phyloP scores from a whole-genome alignment of 805 yeast species.

The Starmera quercuum region DNA sequence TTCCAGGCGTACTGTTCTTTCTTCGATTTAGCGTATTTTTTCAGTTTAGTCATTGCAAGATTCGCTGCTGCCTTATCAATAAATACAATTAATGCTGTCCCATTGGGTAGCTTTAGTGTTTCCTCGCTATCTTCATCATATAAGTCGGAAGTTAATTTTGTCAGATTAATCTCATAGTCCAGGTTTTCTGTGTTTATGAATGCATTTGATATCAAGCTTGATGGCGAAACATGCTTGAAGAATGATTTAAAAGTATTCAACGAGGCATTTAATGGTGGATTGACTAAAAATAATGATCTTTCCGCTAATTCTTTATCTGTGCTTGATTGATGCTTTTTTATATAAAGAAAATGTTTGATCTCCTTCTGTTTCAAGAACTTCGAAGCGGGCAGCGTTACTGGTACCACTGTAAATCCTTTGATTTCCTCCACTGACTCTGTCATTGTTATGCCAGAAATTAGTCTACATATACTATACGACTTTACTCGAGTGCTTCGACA shows the following conservation, averaged over 20 bases:
- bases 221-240: slow-evolving; percentile 53
- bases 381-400: slow-evolving; percentile 33
- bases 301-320: slow-evolving; percentile 35
- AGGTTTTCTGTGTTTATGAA: slow-evolving; percentile 35
- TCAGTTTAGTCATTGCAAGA: slow-evolving; percentile 57
- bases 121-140: slow-evolving; percentile 25
- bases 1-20: slow-evolving; percentile 23
- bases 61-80: slow-evolving; percentile 63
- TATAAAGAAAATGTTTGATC: slow-evolving; percentile 48
- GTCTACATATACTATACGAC: too few relatives aligned
- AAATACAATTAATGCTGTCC: slow-evolving; percentile 66
- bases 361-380: slow-evolving; percentile 11
- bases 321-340: slow-evolving; percentile 54
- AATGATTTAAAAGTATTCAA: slow-evolving; percentile 45
- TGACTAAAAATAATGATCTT: slow-evolving; percentile 65
- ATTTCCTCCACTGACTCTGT: slow-evolving; percentile 33
- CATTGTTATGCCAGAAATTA: too few relatives aligned
- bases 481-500: too few relatives aligned
- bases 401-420: slow-evolving; percentile 50
- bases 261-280: slow-evolving; percentile 61
- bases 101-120: slow-evolving; percentile 51
- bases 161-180: slow-evolving; percentile 42
- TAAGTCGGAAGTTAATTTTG: slow-evolving; percentile 52
- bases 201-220: slow-evolving; percentile 51
- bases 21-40: slow-evolving; percentile 37